phyloP scores from a whole-genome alignment of 2,329 filamentous ascomycete genomes.

The Aspergillus udagawae region DNA sequence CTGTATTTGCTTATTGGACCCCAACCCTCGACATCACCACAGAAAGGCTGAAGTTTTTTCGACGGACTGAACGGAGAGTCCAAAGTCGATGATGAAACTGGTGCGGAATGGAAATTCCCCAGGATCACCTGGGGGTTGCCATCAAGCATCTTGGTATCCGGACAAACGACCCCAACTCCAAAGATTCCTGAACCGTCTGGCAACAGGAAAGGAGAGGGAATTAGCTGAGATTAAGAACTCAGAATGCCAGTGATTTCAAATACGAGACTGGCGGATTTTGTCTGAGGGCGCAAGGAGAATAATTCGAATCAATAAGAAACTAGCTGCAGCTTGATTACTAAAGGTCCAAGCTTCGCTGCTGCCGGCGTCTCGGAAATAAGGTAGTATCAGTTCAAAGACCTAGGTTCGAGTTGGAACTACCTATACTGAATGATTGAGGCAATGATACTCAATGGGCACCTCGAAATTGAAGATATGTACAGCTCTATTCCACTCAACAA shows the following conservation, averaged over 20 bases:
- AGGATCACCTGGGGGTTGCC: slow-evolving; percentile 32
- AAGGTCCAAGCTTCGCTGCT: background rate
- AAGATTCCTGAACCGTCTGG: slow-evolving; percentile 18
- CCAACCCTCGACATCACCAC: slow-evolving; percentile 90
- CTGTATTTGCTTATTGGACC: slow-evolving; percentile 81
- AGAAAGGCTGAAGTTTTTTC: slow-evolving; percentile 62
- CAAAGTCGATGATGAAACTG: slow-evolving; percentile 21
- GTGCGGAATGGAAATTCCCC: slow-evolving; percentile 26
- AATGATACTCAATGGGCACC: background rate
- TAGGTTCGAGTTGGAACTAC: background rate
- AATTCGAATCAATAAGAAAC: background rate
- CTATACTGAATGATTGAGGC: background rate
- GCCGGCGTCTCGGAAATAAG: background rate
- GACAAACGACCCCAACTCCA: slow-evolving; percentile 19
- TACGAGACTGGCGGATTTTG: background rate
- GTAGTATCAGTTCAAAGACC: background rate
- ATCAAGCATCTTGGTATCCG: slow-evolving; percentile 32
- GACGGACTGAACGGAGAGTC: slow-evolving; percentile 22
- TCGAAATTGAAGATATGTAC: background rate
- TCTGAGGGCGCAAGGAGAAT: background rate
- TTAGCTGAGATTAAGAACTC: background rate
- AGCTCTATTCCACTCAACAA: background rate
- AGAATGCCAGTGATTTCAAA: background rate
- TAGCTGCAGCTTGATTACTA: background rate
- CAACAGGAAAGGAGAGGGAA: background rate